Evolutionary conservation across 306 rosid genomes (phyloP).

Genomic region (Citrullus colocynthis): DNA sequence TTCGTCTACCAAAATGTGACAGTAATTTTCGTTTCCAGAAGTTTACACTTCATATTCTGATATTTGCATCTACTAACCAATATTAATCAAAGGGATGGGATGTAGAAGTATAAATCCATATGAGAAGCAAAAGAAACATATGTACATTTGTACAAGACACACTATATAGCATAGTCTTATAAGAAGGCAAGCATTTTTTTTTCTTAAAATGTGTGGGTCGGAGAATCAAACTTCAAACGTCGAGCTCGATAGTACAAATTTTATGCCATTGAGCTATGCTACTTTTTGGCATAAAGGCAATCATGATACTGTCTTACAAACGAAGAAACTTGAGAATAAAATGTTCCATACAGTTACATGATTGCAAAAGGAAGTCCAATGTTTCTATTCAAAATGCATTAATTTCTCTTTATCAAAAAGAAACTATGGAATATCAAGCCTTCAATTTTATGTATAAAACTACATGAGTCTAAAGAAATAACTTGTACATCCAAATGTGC

Average conservation of each 20-base stretch:
- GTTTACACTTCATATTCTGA: neutral
- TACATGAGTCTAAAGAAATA: neutral
- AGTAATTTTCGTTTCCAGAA: neutral
- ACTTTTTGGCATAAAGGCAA: too few relatives aligned
- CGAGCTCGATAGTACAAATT: too few relatives aligned
- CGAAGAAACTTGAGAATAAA: neutral
- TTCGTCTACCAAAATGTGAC: neutral
- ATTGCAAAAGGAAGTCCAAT: neutral
- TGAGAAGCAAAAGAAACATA: neutral
- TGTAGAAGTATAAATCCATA: neutral
- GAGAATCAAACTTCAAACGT: too few relatives aligned
- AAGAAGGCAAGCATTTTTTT: neutral
- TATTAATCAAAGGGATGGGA: neutral
- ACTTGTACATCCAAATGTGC: constrained; percentile 7
- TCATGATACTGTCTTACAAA: neutral
- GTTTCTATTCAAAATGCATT: neutral
- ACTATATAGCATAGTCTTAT: neutral
- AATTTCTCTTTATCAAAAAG: neutral
- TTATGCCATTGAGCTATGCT: too few relatives aligned
- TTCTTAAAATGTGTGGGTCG: too few relatives aligned
- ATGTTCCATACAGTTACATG: neutral
- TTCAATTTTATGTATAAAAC: neutral
- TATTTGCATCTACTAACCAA: neutral
- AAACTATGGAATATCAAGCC: neutral
- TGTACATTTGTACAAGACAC: neutral